Base-by-base conservation (phyloP, 2,329 filamentous ascomycete species). In the Monilinia vaccinii-corymbosi region DNA sequence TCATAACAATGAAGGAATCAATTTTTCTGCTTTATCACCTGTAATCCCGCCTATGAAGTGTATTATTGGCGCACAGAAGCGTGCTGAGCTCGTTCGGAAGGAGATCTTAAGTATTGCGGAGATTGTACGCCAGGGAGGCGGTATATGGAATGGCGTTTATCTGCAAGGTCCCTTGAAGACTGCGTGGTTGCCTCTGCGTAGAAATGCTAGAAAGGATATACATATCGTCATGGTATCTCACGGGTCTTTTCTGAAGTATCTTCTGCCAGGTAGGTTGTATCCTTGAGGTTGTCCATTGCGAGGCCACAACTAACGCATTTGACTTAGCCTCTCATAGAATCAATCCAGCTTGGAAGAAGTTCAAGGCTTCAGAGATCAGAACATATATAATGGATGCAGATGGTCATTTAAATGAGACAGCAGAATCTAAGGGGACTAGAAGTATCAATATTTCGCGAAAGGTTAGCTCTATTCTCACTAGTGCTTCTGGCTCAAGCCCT, bases 181-280 rank as follows among this genome's bases (percentile, higher is more conserved):
- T 34, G n/a, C 4, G n/a, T n/a, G 14, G 4, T 11, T 23, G n/a
- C 18, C 11, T 25, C n/a, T 38, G 1, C 8, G 9, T n/a, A 21
- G 4, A 28, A 21, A 21, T 18, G 10, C 5, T 11, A 18, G 11
- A 1, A n/a, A 40, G 13, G 56, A 58, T 51, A 23, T 44, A 32
- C 56, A 58, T 44, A 40, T 58, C 9, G 45, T 58, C 4, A 25
- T 58, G 4, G n/a, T 58, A 11, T 40, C 44, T 23, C 56, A 58
- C 18, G 56, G 56, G n/a, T 36, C 32, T 42, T 58, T 58, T 8
- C 21, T 58, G 32, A 36, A 51, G 9, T 8, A 42, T 36, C 32
- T 58, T n/a, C 34, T 58, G 25, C 32, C 34, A 7, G 11, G 56
- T 51, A 42, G 38, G 56, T 21, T 50, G 7, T 18, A 16, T 23